Percentiles rank a stretch among this genome's conserved stretches.
Evolutionary conservation across 2,329 filamentous ascomycete species (phyloP).

Genomic region (Achaetomium macrosporum): DNA sequence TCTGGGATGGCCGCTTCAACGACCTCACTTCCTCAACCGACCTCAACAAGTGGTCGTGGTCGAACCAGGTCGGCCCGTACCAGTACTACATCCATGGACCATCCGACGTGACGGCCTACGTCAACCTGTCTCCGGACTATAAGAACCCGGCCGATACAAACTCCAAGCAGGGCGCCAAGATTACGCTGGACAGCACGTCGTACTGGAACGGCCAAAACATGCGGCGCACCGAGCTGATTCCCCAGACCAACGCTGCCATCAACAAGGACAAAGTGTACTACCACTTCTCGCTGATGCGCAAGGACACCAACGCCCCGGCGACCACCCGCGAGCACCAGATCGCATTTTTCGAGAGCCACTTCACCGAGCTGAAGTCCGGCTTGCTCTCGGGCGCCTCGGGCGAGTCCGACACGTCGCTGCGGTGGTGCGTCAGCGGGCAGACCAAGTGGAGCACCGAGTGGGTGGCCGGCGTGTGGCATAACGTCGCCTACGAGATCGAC

Average conservation of each 20-base stretch:
- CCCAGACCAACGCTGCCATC: constrained; percentile 60
- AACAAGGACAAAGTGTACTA: constrained; percentile 63
- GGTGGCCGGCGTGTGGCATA: constrained; percentile 63
- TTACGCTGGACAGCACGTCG: constrained; percentile 57
- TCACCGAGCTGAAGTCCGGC: constrained; percentile 68
- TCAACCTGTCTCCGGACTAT: constrained; percentile 53
- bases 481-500: constrained; percentile 68
- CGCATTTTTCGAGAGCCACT: constrained; percentile 61
- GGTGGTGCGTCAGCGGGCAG: constrained; percentile 57
- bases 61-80: constrained; percentile 61
- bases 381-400: constrained; percentile 46
- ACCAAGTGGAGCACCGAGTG: constrained; percentile 59
- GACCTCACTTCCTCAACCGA: constrained; percentile 49
- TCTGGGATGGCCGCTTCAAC: constrained; percentile 64
- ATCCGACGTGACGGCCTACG: constrained; percentile 50
- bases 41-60: constrained; percentile 59
- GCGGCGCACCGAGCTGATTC: constrained; percentile 69
- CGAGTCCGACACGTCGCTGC: constrained; percentile 47
- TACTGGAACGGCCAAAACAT: constrained; percentile 69
- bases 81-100: constrained; percentile 73
- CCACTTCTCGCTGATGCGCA: constrained; percentile 63
- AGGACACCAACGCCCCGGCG: constrained; percentile 53
- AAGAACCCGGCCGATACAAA: constrained; percentile 60
- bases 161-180: constrained; percentile 59
- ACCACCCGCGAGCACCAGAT: constrained; percentile 62